Evolutionary conservation across 1,139 yeast genomes (phyloP).

Genomic region (Hyphopichia khmerensis): DNA sequence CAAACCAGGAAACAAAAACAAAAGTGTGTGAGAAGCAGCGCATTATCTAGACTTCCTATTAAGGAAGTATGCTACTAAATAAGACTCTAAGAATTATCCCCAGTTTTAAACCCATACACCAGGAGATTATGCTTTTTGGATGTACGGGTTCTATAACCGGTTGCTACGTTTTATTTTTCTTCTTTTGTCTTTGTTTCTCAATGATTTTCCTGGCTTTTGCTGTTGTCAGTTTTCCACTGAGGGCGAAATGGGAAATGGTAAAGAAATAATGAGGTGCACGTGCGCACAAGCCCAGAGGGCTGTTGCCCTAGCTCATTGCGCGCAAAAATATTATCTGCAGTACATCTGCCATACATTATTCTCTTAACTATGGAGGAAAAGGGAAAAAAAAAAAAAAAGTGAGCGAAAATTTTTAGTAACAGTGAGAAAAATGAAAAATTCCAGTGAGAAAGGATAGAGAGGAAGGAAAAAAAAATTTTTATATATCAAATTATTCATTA

Average conservation of each 20-base stretch:
- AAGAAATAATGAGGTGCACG: too few species aligned
- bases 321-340: background rate
- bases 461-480: conserved; percentile 3
- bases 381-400: background rate
- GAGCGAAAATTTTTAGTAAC: background rate
- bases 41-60: conserved; percentile 5
- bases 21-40: background rate
- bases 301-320: background rate
- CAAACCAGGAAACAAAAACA: background rate
- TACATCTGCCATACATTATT: background rate
- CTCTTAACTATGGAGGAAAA: background rate
- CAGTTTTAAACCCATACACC: too few species aligned
- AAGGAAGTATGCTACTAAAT: conserved; percentile 5
- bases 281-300: too few species aligned
- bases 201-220: too few species aligned
- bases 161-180: too few species aligned
- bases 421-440: background rate
- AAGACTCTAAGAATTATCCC: too few species aligned
- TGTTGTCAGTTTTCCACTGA: too few species aligned
- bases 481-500: conserved; percentile 7
- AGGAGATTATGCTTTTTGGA: too few species aligned
- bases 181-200: too few species aligned
- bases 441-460: background rate
- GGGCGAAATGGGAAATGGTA: too few species aligned
- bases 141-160: background rate